Conservation (phyloP, 1,284 basidiomycete genomes). For the Sporisorium iseilematis-ciliati region DNA sequence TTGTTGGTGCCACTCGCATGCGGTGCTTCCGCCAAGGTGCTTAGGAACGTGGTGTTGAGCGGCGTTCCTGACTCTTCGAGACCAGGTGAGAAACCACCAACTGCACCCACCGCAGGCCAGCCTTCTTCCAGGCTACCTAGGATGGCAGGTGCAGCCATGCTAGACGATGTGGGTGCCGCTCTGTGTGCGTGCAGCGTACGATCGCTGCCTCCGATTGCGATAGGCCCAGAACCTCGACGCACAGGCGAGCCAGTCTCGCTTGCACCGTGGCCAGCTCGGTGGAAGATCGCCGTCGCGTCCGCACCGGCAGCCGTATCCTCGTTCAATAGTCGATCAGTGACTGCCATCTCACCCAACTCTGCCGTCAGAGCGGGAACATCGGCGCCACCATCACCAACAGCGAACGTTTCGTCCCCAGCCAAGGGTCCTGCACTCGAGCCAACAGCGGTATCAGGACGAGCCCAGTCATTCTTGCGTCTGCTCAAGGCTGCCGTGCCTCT, state of each 20-base stretch:
- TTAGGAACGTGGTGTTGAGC: slow-evolving; percentile 73
- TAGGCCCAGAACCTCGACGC: slow-evolving; percentile 38
- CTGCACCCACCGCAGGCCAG: slow-evolving; percentile 21
- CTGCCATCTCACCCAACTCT: slow-evolving; percentile 34
- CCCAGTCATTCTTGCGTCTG: slow-evolving; percentile 50
- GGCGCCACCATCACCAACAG: slow-evolving; percentile 1
- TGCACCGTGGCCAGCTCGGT: slow-evolving; percentile 11
- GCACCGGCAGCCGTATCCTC: slow-evolving; percentile 14
- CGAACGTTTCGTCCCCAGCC: slow-evolving; percentile 38
- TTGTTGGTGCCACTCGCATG: slow-evolving; percentile 10
- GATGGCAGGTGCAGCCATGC: slow-evolving; percentile 11
- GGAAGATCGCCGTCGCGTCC: slow-evolving; percentile 2
- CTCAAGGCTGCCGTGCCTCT: slow-evolving; percentile 35
- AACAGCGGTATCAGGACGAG: slow-evolving; percentile 52
- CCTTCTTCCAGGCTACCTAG: slow-evolving; percentile 29
- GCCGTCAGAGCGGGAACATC: slow-evolving; percentile 10
- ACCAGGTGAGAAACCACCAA: slow-evolving; percentile 45
- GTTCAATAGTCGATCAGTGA: slow-evolving; percentile 37
- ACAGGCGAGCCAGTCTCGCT: slow-evolving; percentile 35
- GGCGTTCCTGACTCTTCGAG: slow-evolving; percentile 70
- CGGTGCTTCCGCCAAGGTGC: slow-evolving; percentile 71
- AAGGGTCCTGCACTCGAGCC: slow-evolving; percentile 39
- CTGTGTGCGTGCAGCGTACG: slow-evolving; percentile 22
- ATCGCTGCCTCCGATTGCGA: slow-evolving; percentile 29
- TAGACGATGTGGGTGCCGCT: slow-evolving; percentile 12